These are phyloP conservation scores for Cordyceps cicadae DNA, from an alignment of 2,329 filamentous ascomycete species.

Conservation along the genomic window DNA sequence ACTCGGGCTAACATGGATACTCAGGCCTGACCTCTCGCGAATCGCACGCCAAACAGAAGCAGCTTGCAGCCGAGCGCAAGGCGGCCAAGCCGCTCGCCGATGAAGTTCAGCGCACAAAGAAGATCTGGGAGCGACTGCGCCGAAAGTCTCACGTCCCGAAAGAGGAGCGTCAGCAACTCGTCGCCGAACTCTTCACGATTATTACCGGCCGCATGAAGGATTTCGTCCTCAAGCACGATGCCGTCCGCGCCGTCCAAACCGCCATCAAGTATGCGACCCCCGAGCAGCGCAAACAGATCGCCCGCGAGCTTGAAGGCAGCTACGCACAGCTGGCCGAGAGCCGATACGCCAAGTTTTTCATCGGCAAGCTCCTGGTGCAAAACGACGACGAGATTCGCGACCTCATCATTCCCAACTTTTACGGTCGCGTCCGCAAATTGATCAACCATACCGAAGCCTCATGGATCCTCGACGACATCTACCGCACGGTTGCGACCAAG, in stretches of 20 bases:
- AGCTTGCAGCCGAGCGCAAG: slow-evolving; percentile 79
- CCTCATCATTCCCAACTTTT: slow-evolving; percentile 88
- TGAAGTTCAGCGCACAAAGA: slow-evolving; percentile 80
- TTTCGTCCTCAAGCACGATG: slow-evolving; percentile 97
- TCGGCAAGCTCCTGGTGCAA: slow-evolving; percentile 91
- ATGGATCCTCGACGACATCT: slow-evolving; percentile 97
- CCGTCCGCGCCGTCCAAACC: slow-evolving; percentile 91
- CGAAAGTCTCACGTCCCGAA: slow-evolving; percentile 88
- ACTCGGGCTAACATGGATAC: slow-evolving; percentile 10
- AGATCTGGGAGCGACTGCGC: slow-evolving; percentile 90
- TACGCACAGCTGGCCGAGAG: slow-evolving; percentile 84
- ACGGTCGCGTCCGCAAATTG: slow-evolving; percentile 81
- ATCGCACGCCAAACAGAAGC: slow-evolving; percentile 88
- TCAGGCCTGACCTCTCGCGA: slow-evolving; percentile 65
- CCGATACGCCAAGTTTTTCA: slow-evolving; percentile 93
- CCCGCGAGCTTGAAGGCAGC: slow-evolving; percentile 73
- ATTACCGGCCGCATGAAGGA: slow-evolving; percentile 87
- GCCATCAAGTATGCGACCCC: slow-evolving; percentile 90
- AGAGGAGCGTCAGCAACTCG: slow-evolving; percentile 78
- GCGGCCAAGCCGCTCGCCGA: slow-evolving; percentile 89
- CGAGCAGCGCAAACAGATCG: slow-evolving; percentile 79
- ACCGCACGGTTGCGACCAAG: slow-evolving; percentile 76
- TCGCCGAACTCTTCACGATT: slow-evolving; percentile 83
- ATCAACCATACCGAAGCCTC: slow-evolving; percentile 95
- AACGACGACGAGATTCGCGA: slow-evolving; percentile 81